Conservation (phyloP, 2,329 filamentous ascomycete genomes). For the Intubia oerlemansii region DNA sequence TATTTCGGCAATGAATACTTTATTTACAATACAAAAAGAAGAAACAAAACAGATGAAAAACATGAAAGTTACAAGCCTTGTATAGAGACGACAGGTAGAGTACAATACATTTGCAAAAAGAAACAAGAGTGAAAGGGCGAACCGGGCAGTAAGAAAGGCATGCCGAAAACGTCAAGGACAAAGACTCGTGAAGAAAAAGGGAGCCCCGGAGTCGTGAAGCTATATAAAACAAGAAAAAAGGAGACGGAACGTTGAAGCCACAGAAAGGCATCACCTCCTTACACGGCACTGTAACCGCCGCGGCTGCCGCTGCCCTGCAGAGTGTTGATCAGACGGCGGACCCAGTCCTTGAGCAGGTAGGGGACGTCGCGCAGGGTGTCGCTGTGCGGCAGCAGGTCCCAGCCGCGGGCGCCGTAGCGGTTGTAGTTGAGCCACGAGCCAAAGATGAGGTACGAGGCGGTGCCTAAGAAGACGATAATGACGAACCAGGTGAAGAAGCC, state of each 20-base stretch:
- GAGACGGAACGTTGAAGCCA: too few relatives aligned
- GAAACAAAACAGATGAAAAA: too few relatives aligned
- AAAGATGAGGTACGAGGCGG: slow-evolving; percentile 85
- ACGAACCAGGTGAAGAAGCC: slow-evolving; percentile 97
- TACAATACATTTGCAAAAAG: too few relatives aligned
- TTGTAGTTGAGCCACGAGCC: slow-evolving; percentile 99
- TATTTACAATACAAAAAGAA: too few relatives aligned
- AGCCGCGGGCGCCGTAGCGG: slow-evolving; percentile 81
- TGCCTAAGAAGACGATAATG: slow-evolving; percentile 73
- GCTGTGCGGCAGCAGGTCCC: slow-evolving; percentile 83
- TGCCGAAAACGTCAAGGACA: too few relatives aligned
- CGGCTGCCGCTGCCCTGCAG: slow-evolving; percentile 66
- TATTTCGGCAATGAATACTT: too few relatives aligned
- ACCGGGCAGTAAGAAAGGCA: too few relatives aligned
- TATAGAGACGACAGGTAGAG: too few relatives aligned
- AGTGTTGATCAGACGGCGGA: slow-evolving; percentile 57
- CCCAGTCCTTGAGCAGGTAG: slow-evolving; percentile 80
- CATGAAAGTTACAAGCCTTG: too few relatives aligned
- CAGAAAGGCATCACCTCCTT: slow-evolving; percentile 10
- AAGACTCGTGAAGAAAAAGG: too few relatives aligned
- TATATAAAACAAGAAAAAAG: background rate
- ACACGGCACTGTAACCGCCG: slow-evolving; percentile 90
- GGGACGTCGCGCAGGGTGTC: slow-evolving; percentile 84
- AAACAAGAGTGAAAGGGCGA: too few relatives aligned
- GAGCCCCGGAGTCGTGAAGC: too few relatives aligned